Evolutionary conservation across 2,329 filamentous ascomycete genomes (phyloP).

Genomic region (Aspergillus sp.): DNA sequence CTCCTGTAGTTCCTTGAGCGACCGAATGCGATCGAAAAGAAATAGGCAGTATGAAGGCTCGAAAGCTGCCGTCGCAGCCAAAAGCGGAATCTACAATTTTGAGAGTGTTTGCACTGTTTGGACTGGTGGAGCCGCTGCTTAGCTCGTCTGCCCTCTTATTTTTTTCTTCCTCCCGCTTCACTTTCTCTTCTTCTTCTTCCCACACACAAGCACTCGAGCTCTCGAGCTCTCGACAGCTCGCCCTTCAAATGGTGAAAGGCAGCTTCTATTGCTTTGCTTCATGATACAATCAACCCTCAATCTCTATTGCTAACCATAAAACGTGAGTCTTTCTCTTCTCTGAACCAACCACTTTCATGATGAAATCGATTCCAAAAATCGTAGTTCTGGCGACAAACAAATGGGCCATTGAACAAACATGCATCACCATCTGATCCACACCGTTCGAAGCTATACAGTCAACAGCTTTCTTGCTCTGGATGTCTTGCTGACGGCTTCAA

Average conservation of each 20-base stretch:
- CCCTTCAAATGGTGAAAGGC: constrained; percentile 23
- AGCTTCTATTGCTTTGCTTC: not conserved
- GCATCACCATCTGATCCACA: constrained; percentile 59
- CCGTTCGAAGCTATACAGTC: constrained; percentile 5
- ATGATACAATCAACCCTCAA: not conserved
- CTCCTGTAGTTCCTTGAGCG: constrained; percentile 7
- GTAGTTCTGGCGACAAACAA: constrained; percentile 53
- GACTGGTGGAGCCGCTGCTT: constrained; percentile 18
- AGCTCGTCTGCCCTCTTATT: constrained; percentile 18
- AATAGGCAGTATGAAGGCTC: constrained; percentile 2
- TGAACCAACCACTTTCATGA: constrained; percentile 37
- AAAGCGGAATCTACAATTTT: constrained; percentile 36
- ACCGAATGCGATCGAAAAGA: constrained; percentile 7
- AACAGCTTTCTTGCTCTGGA: not conserved
- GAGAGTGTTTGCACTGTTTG: constrained; percentile 44
- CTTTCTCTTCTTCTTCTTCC: constrained; percentile 23
- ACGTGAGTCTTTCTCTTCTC: constrained; percentile 24
- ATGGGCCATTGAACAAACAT: constrained; percentile 61
- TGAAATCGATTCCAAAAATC: constrained; percentile 52
- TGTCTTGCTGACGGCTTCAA: constrained; percentile 13
- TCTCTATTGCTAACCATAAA: constrained; percentile 20
- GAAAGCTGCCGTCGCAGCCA: constrained; percentile 18
- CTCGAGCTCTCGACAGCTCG: constrained; percentile 2
- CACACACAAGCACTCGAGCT: constrained; percentile 12
- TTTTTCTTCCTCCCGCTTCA: constrained; percentile 17